These are phyloP conservation scores for Pichia eremophila DNA, from an alignment of 805 yeast species.

Conservation along the genomic window DNA sequence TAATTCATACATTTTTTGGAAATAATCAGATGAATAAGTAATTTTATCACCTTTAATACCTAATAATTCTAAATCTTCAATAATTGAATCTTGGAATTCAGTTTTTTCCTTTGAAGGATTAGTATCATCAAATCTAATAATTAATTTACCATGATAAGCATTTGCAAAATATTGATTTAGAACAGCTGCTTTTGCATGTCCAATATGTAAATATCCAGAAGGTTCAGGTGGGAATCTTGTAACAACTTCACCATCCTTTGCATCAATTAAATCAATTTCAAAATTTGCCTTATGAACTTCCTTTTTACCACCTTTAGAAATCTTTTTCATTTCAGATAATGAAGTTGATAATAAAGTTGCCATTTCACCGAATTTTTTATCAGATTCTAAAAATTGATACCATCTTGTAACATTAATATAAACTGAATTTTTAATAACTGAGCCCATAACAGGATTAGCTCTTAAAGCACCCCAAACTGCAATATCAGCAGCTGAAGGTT, in stretches of 20 bases:
- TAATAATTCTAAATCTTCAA: constrained; percentile 82
- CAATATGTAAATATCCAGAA: constrained; percentile 97
- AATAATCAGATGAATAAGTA: constrained; percentile 91
- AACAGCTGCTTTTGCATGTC: constrained; percentile 98
- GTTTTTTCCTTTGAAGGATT: constrained; percentile 94
- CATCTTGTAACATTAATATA: constrained; percentile 87
- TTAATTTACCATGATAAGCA: constrained; percentile 90
- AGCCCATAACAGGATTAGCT: constrained; percentile 88
- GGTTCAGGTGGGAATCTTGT: constrained; percentile 99
- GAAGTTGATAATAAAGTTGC: constrained; percentile 61
- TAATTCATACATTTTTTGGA: constrained; percentile 79
- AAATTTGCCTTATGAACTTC: constrained; percentile 90
- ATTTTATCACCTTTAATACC: constrained; percentile 88
- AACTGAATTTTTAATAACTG: constrained; percentile 75
- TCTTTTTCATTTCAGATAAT: constrained; percentile 63
- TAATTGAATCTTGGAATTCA: constrained; percentile 88
- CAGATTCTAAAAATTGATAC: constrained; percentile 71
- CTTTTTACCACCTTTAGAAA: constrained; percentile 65
- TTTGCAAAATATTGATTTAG: constrained; percentile 95
- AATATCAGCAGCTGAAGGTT: constrained; percentile 68
- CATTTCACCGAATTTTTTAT: constrained; percentile 57
- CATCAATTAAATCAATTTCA: constrained; percentile 87
- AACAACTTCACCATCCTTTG: constrained; percentile 89
- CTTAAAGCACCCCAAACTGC: constrained; percentile 91
- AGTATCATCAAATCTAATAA: constrained; percentile 96